Conservation (phyloP, 306 rosid genomes). For the Prunus armeniaca region DNA sequence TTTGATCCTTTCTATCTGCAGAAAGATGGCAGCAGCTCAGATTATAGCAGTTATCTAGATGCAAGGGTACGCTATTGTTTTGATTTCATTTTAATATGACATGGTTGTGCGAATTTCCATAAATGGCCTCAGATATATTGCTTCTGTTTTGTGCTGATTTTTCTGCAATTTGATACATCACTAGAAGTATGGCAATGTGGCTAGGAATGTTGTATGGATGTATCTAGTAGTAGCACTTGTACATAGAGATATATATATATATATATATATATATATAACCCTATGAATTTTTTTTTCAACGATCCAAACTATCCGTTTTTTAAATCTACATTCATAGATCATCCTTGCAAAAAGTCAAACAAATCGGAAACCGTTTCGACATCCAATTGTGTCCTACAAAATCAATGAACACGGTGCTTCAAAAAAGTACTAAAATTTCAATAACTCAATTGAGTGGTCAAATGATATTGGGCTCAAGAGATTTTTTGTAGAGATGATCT, state of each 20-base stretch:
- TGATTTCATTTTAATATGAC: background rate
- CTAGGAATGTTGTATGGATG: background rate
- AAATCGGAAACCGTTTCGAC: too few relatives aligned
- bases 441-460: too few relatives aligned
- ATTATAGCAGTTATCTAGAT: slow-evolving; percentile 71
- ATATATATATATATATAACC: too few relatives aligned
- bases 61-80: slow-evolving; percentile 60
- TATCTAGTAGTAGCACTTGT: background rate
- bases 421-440: too few relatives aligned
- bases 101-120: background rate
- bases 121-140: background rate
- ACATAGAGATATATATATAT: background rate
- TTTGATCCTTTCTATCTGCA: slow-evolving; percentile 35
- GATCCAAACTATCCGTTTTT: too few relatives aligned
- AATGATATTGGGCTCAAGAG: too few relatives aligned
- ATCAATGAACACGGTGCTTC: too few relatives aligned
- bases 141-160: background rate
- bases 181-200: background rate
- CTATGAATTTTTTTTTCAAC: too few relatives aligned
- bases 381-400: too few relatives aligned
- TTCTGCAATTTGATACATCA: background rate
- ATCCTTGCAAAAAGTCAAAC: too few relatives aligned
- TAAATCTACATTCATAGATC: too few relatives aligned
- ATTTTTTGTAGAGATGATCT: too few relatives aligned
- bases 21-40: slow-evolving; percentile 82